Conservation (phyloP, 805 yeast species). For the Suhomyces pyralidae region DNA sequence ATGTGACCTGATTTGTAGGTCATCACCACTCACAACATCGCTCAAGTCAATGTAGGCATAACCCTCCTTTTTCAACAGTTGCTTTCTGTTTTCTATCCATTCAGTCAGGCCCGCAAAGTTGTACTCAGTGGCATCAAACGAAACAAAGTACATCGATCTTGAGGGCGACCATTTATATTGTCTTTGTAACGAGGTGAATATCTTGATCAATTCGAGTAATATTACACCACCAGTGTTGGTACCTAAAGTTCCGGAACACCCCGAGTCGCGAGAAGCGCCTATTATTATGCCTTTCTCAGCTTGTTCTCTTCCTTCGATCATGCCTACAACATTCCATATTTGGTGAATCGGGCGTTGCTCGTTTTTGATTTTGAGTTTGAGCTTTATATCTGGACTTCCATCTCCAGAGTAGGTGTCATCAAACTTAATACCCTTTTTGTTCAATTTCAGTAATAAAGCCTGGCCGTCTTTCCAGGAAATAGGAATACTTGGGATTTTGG, state of each 20-base stretch:
- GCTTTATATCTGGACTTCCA: slow-evolving; percentile 8
- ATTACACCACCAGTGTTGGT: slow-evolving; percentile 75
- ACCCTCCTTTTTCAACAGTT: slow-evolving; percentile 55
- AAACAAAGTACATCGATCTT: slow-evolving; percentile 75
- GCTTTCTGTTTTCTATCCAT: slow-evolving; percentile 59
- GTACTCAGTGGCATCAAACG: slow-evolving; percentile 80
- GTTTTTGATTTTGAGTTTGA: slow-evolving; percentile 33
- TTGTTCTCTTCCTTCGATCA: slow-evolving; percentile 79
- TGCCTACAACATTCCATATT: slow-evolving; percentile 76
- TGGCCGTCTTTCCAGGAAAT: slow-evolving; percentile 70
- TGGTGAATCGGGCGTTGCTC: slow-evolving; percentile 55
- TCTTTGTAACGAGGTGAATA: slow-evolving; percentile 61
- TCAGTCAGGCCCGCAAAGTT: slow-evolving; percentile 85
- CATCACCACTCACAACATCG: slow-evolving; percentile 56
- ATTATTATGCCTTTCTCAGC: slow-evolving; percentile 66
- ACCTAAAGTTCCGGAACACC: slow-evolving; percentile 68
- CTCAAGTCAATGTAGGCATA: slow-evolving; percentile 72
- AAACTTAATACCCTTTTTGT: slow-evolving; percentile 18
- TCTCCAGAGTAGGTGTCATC: slow-evolving; percentile 28
- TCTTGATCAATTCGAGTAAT: slow-evolving; percentile 65
- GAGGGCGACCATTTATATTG: slow-evolving; percentile 78
- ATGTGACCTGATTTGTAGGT: slow-evolving; percentile 56
- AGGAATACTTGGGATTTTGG: slow-evolving; percentile 75
- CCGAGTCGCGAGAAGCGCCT: slow-evolving; percentile 80
- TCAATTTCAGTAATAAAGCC: slow-evolving; percentile 30